A percentile compares a stretch with the other conserved stretches of the same genome.
phyloP scores from a whole-genome alignment of 1,139 yeast genomes.

The Yamadazyma jaroonii region DNA sequence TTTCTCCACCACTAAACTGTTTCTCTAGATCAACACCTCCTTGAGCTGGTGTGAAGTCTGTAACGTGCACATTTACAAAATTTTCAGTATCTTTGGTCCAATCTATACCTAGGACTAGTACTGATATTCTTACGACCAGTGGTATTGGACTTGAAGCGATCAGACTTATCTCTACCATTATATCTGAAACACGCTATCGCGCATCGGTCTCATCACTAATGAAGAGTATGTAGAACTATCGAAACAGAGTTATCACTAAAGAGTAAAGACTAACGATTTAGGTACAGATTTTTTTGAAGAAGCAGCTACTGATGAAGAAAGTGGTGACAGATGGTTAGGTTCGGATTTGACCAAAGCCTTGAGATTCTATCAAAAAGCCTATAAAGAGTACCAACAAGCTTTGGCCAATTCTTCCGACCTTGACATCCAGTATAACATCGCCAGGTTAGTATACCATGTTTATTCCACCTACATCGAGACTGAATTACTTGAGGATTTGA shows the following conservation, averaged over 20 bases:
- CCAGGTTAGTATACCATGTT: slow-evolving; percentile 49
- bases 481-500: slow-evolving; percentile 30
- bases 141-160: no score
- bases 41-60: slow-evolving; percentile 4
- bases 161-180: no score
- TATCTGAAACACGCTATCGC: no score
- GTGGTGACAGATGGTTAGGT: slow-evolving; percentile 58
- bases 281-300: slow-evolving; percentile 37
- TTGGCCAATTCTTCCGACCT: slow-evolving; percentile 6
- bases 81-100: neutral
- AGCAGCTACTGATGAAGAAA: slow-evolving; percentile 51
- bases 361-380: slow-evolving; percentile 53
- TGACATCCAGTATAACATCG: slow-evolving; percentile 48
- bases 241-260: no score
- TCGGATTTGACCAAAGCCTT: slow-evolving; percentile 53
- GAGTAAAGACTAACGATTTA: no score
- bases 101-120: neutral
- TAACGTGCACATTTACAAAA: slow-evolving; percentile 1
- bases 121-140: neutral
- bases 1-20: neutral
- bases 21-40: neutral
- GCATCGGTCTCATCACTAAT: neutral
- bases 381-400: slow-evolving; percentile 31
- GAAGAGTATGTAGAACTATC: no score
- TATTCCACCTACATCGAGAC: slow-evolving; percentile 41